Evolutionary conservation across 208 protist species (phyloP).

Genomic region (Borovskyia barvae): DNA sequence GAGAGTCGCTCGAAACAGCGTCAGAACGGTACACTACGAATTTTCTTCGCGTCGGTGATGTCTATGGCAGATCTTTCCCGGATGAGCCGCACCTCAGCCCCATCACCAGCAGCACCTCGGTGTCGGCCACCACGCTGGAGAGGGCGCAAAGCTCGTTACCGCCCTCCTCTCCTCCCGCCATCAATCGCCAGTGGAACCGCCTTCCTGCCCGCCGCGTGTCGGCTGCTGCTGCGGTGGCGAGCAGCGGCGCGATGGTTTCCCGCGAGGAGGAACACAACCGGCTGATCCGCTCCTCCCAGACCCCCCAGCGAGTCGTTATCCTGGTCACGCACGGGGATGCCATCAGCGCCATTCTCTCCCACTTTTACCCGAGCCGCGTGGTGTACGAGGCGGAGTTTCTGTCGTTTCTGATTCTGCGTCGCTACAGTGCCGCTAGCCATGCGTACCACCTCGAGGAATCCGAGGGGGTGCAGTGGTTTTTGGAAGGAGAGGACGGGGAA

Average conservation of each 20-base stretch:
- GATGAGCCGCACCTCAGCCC: background rate
- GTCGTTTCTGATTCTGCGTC: slow-evolving; percentile 69
- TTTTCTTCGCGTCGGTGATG: slow-evolving; percentile 31
- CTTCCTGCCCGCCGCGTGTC: slow-evolving; percentile 1
- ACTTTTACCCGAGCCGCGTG: slow-evolving; percentile 64
- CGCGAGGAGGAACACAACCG: too few relatives aligned
- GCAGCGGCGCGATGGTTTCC: too few relatives aligned
- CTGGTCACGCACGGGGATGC: slow-evolving; percentile 85
- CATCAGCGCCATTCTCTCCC: slow-evolving; percentile 48
- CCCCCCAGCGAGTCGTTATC: slow-evolving; percentile 26
- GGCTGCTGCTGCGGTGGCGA: background rate
- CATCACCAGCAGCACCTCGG: background rate
- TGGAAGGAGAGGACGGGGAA: slow-evolving; percentile 39
- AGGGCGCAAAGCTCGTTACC: background rate
- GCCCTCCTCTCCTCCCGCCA: background rate
- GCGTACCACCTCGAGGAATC: slow-evolving; percentile 48
- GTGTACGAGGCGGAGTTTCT: slow-evolving; percentile 79
- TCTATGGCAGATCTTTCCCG: too few relatives aligned
- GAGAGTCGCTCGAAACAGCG: slow-evolving; percentile 63
- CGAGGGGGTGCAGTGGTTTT: slow-evolving; percentile 59
- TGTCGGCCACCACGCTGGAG: background rate
- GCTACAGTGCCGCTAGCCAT: slow-evolving; percentile 15
- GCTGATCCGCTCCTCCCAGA: background rate
- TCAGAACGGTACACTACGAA: slow-evolving; percentile 28
- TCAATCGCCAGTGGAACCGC: background rate